A percentile compares a stretch with the other conserved stretches of the same genome.
Conservation (phyloP, 2,329 filamentous ascomycete species). For the Clonostachys solani region DNA sequence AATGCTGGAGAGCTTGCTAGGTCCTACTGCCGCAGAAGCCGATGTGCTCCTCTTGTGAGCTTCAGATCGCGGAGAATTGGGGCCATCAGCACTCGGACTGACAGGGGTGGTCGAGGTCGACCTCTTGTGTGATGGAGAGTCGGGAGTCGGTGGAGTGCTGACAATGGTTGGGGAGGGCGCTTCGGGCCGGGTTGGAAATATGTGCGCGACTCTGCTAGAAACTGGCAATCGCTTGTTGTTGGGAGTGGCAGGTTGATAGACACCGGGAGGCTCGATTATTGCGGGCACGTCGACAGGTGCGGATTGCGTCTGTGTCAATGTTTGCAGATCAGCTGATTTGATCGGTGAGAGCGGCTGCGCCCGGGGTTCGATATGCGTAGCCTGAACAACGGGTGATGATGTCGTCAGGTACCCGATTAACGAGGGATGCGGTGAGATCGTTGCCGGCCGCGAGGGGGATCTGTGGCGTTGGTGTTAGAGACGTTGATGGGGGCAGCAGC, state of each 20-base stretch:
- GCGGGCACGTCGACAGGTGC: slow-evolving; percentile 12
- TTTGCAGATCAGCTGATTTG: neutral
- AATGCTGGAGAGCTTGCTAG: slow-evolving; percentile 83
- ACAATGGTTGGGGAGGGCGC: slow-evolving; percentile 47
- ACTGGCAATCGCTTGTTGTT: too few species aligned
- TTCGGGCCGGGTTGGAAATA: too few species aligned
- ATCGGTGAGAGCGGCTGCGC: slow-evolving; percentile 6
- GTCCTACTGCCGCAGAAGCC: slow-evolving; percentile 37
- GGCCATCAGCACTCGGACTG: slow-evolving; percentile 40
- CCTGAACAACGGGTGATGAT: slow-evolving; percentile 63
- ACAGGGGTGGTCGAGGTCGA: slow-evolving; percentile 15
- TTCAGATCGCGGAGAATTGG: slow-evolving; percentile 65
- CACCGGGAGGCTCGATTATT: slow-evolving; percentile 10
- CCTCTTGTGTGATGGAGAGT: slow-evolving; percentile 16
- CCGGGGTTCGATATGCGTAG: slow-evolving; percentile 35
- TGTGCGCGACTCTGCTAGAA: too few species aligned
- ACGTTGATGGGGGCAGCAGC: neutral
- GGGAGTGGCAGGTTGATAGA: slow-evolving; percentile 1
- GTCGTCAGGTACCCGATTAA: slow-evolving; percentile 65
- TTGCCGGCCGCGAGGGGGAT: slow-evolving; percentile 4
- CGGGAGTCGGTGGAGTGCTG: slow-evolving; percentile 62
- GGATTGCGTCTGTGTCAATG: neutral
- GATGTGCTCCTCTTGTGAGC: slow-evolving; percentile 43
- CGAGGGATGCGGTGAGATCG: slow-evolving; percentile 53
- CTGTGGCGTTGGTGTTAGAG: neutral